A percentile compares a stretch with the other conserved stretches of the same genome.
These are phyloP conservation scores for Mycena sp. DNA, from an alignment of 1,284 basidiomycete species.

Conservation along the genomic window DNA sequence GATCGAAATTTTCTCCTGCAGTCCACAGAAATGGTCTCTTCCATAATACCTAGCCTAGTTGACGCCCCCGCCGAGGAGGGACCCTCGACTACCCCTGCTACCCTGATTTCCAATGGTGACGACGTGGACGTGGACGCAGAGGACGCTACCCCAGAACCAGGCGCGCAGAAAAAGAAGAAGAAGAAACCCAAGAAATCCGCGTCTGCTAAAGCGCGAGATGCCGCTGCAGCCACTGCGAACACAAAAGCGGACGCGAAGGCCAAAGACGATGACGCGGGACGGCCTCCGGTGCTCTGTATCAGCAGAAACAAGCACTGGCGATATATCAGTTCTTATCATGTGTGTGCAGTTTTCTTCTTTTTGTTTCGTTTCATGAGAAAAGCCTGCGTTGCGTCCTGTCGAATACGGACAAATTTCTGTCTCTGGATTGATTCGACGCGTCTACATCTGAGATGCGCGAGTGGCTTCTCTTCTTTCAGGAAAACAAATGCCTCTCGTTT, in stretches of 20 bases:
- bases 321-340: slow-evolving; percentile 89
- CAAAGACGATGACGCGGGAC: slow-evolving; percentile 43
- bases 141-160: slow-evolving; percentile 8
- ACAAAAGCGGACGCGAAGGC: slow-evolving; percentile 33
- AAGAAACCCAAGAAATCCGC: slow-evolving; percentile 66
- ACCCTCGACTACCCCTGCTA: neutral
- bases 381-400: no score
- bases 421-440: no score
- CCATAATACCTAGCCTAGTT: no score
- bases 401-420: no score
- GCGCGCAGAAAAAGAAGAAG: slow-evolving; percentile 72
- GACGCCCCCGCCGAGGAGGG: neutral
- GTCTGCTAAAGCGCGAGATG: slow-evolving; percentile 54
- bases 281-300: slow-evolving; percentile 75
- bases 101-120: neutral
- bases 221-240: slow-evolving; percentile 37
- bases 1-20: neutral
- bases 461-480: no score
- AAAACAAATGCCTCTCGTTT: no score
- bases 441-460: no score
- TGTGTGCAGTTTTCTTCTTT: slow-evolving; percentile 50
- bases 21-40: no score
- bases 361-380: neutral
- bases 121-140: slow-evolving; percentile 7
- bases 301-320: slow-evolving; percentile 89